Conservation (phyloP, 2,329 filamentous ascomycete species). For the Aspergillus niger region DNA sequence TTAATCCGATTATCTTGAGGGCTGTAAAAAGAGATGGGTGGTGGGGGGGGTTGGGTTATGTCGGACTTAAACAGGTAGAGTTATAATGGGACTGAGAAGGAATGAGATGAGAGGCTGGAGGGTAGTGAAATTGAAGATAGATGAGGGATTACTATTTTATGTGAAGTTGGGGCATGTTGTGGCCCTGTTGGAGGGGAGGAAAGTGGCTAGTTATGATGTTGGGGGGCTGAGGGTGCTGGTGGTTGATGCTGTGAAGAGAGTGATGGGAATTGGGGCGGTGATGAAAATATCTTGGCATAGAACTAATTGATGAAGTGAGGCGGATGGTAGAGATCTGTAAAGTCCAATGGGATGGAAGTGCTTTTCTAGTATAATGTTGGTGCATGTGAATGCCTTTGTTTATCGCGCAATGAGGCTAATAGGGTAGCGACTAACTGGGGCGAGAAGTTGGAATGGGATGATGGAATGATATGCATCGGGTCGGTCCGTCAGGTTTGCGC, state of each 20-base stretch:
- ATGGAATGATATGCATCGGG: not conserved
- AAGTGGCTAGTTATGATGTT: no score
- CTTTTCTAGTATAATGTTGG: not conserved
- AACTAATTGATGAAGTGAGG: not conserved
- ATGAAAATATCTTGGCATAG: no score
- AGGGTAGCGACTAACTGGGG: not conserved
- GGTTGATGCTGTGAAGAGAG: no score
- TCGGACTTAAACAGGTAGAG: conserved; percentile 56
- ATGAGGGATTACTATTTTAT: conserved; percentile 51
- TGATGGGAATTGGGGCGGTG: no score
- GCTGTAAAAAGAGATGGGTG: no score
- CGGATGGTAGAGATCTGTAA: not conserved
- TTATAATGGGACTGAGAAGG: conserved; percentile 47
- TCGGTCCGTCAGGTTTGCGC: not conserved
- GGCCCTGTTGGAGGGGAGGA: conserved; percentile 46
- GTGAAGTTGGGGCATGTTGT: conserved; percentile 56
- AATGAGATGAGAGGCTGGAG: conserved; percentile 45
- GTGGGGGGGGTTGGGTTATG: conserved; percentile 41
- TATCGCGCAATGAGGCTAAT: not conserved
- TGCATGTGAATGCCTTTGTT: not conserved
- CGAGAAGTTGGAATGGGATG: no score
- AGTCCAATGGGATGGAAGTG: not conserved
- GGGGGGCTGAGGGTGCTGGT: no score
- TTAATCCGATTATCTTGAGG: no score
- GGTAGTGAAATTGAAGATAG: conserved; percentile 33